phyloP scores from a whole-genome alignment of 2,329 filamentous ascomycete genomes.

The Fulvia fulva region DNA sequence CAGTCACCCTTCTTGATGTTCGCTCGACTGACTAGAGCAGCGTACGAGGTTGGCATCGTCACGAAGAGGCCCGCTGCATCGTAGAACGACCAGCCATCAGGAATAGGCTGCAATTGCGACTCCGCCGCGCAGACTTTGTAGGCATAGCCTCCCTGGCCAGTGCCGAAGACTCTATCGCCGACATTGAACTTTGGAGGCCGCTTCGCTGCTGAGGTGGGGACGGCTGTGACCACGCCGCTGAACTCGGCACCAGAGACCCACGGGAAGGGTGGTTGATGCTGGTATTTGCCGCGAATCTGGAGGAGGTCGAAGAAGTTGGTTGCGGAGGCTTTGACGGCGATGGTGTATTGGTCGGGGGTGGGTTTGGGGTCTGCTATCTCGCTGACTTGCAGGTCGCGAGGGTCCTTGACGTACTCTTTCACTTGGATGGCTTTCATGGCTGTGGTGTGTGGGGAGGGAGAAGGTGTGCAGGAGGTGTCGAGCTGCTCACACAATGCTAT shows the following conservation, averaged over 20 bases:
- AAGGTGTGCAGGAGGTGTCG: too few species aligned
- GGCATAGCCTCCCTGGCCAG: constrained; percentile 79
- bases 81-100: constrained; percentile 73
- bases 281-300: constrained; percentile 93
- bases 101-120: constrained; percentile 65
- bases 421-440: constrained; percentile 63
- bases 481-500: background rate
- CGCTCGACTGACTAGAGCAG: constrained; percentile 73
- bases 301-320: constrained; percentile 98
- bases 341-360: constrained; percentile 71
- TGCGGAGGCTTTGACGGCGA: constrained; percentile 79
- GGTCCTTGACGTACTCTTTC: constrained; percentile 45
- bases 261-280: constrained; percentile 81
- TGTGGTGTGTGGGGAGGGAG: constrained; percentile 3
- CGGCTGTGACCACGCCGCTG: constrained; percentile 68
- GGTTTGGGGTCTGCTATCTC: constrained; percentile 72
- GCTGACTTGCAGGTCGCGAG: constrained; percentile 71
- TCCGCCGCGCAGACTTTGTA: constrained; percentile 68
- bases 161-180: constrained; percentile 83
- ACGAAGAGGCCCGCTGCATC: constrained; percentile 88
- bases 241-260: constrained; percentile 89
- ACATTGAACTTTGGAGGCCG: constrained; percentile 60
- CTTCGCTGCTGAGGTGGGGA: constrained; percentile 47
- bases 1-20: constrained; percentile 73
- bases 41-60: constrained; percentile 86